Percentiles rank a stretch among this genome's conserved stretches.
phyloP scores from a whole-genome alignment of 768 basidiomycete species.

The Termitomyces sp. region DNA sequence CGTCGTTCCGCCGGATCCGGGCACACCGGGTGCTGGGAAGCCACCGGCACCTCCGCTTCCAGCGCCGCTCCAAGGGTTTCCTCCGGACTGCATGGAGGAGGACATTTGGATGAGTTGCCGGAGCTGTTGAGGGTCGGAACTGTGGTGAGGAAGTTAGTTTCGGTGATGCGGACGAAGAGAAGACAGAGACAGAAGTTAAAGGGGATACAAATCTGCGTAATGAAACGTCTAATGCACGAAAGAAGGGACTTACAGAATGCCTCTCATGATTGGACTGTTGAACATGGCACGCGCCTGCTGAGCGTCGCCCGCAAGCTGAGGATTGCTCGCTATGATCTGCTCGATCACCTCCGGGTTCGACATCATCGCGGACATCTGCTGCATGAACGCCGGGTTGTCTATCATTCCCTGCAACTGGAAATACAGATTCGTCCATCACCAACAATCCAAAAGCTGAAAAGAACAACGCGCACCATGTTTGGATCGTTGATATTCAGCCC shows the following conservation, averaged over 20 bases:
- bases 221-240: conserved; percentile 20
- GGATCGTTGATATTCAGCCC: conserved; percentile 91
- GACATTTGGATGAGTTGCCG: conserved; percentile 79
- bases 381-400: conserved; percentile 78
- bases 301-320: conserved; percentile 70
- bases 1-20: conserved; percentile 29
- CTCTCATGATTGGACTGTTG: conserved; percentile 28
- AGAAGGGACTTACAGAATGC: conserved; percentile 5
- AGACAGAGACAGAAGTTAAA: neutral
- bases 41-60: conserved; percentile 25
- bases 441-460: neutral
- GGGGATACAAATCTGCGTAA: neutral
- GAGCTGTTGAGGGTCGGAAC: conserved; percentile 75
- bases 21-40: conserved; percentile 64
- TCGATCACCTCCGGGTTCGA: conserved; percentile 88
- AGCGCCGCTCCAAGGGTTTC: conserved; percentile 11
- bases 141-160: conserved; percentile 17
- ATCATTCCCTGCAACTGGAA: conserved; percentile 78
- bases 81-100: conserved; percentile 36
- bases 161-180: neutral
- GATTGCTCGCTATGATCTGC: conserved; percentile 79
- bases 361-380: conserved; percentile 87
- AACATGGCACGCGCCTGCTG: conserved; percentile 73
- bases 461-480: conserved; percentile 67
- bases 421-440: no score